A percentile compares a stretch with the other conserved stretches of the same genome.
phyloP scores from a whole-genome alignment of 2,329 filamentous ascomycete species.

The Cercospora janseana region DNA sequence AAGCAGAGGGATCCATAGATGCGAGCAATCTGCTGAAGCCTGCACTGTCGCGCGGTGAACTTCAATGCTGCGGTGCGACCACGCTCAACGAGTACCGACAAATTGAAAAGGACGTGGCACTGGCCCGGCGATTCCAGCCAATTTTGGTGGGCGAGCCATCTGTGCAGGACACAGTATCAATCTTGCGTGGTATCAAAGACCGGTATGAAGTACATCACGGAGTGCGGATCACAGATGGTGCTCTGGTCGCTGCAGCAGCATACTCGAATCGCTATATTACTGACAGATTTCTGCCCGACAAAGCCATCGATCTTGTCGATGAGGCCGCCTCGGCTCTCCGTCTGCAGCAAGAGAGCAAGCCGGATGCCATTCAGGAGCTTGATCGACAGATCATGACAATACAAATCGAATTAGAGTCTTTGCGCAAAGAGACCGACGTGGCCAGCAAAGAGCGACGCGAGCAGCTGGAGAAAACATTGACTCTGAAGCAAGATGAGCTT shows the following conservation, averaged over 20 bases:
- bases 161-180: conserved; percentile 90
- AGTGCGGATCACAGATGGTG: conserved; percentile 88
- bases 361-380: conserved; percentile 86
- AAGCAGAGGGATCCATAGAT: conserved; percentile 94
- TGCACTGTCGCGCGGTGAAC: conserved; percentile 83
- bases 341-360: conserved; percentile 93
- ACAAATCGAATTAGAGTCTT: conserved; percentile 91
- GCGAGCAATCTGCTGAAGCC: conserved; percentile 94
- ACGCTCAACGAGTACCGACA: conserved; percentile 87
- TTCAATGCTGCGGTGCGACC: conserved; percentile 94
- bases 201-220: conserved; percentile 97
- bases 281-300: conserved; percentile 92
- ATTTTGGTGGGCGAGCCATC: conserved; percentile 90
- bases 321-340: conserved; percentile 89
- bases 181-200: conserved; percentile 93
- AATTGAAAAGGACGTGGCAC: conserved; percentile 93
- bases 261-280: conserved; percentile 96
- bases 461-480: conserved; percentile 75
- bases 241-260: conserved; percentile 85
- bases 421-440: conserved; percentile 90
- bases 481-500: conserved; percentile 73
- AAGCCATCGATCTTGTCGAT: conserved; percentile 94
- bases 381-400: conserved; percentile 97
- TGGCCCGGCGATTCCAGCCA: conserved; percentile 90
- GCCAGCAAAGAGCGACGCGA: conserved; percentile 83